Conservation (phyloP, 148 eudicot genomes). For the Diospyros kaki region DNA sequence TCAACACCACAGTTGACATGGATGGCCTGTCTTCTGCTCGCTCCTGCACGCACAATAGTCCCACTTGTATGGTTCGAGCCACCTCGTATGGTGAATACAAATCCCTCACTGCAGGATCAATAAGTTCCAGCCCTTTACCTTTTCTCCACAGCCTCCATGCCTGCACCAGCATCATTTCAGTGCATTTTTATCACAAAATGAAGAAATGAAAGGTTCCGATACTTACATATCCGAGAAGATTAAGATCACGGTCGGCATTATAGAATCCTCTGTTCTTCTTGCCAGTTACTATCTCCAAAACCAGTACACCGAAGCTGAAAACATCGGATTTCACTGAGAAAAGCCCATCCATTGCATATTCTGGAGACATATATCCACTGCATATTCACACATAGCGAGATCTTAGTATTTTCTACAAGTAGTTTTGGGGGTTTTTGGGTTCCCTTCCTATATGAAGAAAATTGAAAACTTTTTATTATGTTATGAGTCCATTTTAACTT, state of each 20-base stretch:
- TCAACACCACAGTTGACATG: slow-evolving; percentile 10
- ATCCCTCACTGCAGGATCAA: slow-evolving; percentile 21
- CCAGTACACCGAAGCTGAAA: slow-evolving; percentile 16
- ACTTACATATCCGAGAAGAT: slow-evolving; percentile 17
- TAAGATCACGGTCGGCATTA: slow-evolving; percentile 9
- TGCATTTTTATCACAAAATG: background rate
- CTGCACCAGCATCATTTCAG: slow-evolving; percentile 10
- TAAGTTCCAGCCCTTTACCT: slow-evolving; percentile 7
- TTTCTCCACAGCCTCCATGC: slow-evolving; percentile 39
- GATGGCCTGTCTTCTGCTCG: slow-evolving; percentile 23
- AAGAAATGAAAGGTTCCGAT: background rate
- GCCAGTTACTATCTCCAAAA: slow-evolving; percentile 9
- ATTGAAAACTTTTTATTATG: no score
- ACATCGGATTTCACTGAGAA: slow-evolving; percentile 12
- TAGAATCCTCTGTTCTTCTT: slow-evolving; percentile 10
- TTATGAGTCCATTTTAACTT: no score
- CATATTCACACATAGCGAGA: no score
- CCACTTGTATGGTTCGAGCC: slow-evolving; percentile 27
- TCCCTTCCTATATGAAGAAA: no score
- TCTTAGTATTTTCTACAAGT: no score
- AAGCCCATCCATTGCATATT: slow-evolving; percentile 9
- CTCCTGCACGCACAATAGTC: slow-evolving; percentile 27
- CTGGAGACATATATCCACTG: slow-evolving; percentile 17
- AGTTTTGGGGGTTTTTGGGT: no score
- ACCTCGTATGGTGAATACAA: slow-evolving; percentile 9